These are phyloP conservation scores for Fusarium mexicanum DNA, from an alignment of 2,329 filamentous ascomycete genomes.

Conservation along the genomic window DNA sequence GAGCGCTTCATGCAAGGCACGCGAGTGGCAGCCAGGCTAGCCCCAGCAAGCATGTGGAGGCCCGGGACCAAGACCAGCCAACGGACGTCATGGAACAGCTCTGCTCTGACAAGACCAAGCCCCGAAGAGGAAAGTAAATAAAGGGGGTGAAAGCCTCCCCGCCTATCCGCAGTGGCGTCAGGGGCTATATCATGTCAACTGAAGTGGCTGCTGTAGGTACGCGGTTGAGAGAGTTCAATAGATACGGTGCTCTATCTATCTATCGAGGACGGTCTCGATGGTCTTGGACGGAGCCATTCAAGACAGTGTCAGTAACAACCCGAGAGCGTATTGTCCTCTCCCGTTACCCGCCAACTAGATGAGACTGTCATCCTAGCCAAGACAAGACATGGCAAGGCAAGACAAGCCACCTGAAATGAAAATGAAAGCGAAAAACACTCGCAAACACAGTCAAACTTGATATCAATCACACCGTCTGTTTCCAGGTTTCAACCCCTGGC, in stretches of 20 bases:
- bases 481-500: slow-evolving; percentile 15
- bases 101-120: slow-evolving; percentile 10
- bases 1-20: slow-evolving; percentile 38
- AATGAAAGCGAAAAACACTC: slow-evolving; percentile 15
- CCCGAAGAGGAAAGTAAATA: slow-evolving; percentile 36
- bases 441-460: slow-evolving; percentile 24
- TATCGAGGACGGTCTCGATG: background rate
- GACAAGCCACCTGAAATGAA: slow-evolving; percentile 8
- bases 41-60: slow-evolving; percentile 21
- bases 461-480: slow-evolving; percentile 25
- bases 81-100: slow-evolving; percentile 23
- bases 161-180: slow-evolving; percentile 35
- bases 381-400: background rate
- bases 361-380: background rate
- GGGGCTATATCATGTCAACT: slow-evolving; percentile 20
- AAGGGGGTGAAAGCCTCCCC: slow-evolving; percentile 29
- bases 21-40: slow-evolving; percentile 12
- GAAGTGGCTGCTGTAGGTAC: slow-evolving; percentile 39
- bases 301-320: slow-evolving; percentile 20
- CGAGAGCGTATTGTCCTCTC: slow-evolving; percentile 9
- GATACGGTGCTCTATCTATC: background rate
- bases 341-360: slow-evolving; percentile 1
- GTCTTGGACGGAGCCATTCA: background rate
- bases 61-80: slow-evolving; percentile 10
- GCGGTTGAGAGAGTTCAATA: background rate